Evolutionary conservation across 306 rosid genomes (phyloP).

Genomic region (Sechiopsis laciniata): DNA sequence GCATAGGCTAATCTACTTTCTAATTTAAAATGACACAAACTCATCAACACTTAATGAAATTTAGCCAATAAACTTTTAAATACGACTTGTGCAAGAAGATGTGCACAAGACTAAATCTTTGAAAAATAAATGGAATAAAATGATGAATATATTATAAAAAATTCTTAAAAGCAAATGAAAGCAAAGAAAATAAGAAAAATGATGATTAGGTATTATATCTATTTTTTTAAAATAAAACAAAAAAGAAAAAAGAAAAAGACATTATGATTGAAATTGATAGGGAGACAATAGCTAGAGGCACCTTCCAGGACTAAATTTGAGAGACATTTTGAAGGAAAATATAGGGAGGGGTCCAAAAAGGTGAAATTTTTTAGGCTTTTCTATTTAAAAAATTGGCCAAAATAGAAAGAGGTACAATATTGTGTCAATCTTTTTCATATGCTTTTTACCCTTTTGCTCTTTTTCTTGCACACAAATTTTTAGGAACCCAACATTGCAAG

Average conservation of each 20-base stretch:
- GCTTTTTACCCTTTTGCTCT: not conserved
- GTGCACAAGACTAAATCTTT: not conserved
- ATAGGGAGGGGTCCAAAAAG: constrained; percentile 12
- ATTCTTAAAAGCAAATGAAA: not conserved
- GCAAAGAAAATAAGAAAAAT: not conserved
- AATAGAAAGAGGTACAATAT: constrained; percentile 10
- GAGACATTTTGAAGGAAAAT: not conserved
- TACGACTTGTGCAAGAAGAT: not conserved
- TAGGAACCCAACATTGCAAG: constrained; percentile 15
- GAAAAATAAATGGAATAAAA: not conserved
- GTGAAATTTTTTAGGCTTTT: not conserved
- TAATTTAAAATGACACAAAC: not conserved
- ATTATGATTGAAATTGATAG: constrained; percentile 6
- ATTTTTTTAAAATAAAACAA: not conserved
- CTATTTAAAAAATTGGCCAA: not conserved
- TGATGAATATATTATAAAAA: not conserved
- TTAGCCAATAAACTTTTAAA: not conserved
- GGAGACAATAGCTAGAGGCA: not conserved
- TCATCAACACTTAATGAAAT: not conserved
- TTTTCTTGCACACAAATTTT: not conserved
- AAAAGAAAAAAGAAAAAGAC: not conserved
- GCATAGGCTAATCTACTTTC: too few species aligned
- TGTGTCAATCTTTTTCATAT: constrained; percentile 6
- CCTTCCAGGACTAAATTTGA: not conserved
- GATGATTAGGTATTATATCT: not conserved